Conservation (phyloP, 768 basidiomycete genomes). For the Trametes cingulata region DNA sequence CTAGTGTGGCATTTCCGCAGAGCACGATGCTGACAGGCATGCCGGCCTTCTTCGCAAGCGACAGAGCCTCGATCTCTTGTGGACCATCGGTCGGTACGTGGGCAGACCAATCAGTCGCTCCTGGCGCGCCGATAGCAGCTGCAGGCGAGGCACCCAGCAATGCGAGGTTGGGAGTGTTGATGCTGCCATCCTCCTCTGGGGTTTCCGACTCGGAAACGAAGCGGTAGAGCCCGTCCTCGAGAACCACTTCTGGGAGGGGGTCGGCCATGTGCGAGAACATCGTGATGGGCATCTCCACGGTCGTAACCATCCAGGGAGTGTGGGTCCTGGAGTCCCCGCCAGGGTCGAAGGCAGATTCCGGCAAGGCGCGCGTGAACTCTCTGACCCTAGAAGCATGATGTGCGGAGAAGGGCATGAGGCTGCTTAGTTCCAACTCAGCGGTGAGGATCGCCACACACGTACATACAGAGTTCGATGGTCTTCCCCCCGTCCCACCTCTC, state of each 20-base stretch:
- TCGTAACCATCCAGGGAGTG: neutral
- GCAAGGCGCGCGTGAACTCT: neutral
- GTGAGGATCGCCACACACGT: neutral
- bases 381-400: neutral
- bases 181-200: neutral
- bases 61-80: conserved; percentile 1
- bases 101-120: neutral
- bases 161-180: neutral
- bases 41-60: neutral
- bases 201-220: neutral
- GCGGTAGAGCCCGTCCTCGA: neutral
- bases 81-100: neutral
- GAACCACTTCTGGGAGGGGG: neutral
- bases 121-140: neutral
- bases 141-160: neutral
- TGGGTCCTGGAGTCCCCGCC: too few species aligned
- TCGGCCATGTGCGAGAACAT: too few species aligned
- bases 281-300: too few species aligned
- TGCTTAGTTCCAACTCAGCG: too few species aligned
- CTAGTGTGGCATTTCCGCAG: neutral
- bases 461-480: conserved; percentile 21
- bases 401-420: too few species aligned
- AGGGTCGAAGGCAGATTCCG: neutral
- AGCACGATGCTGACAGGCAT: conserved; percentile 6
- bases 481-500: conserved; percentile 20